Evolutionary conservation across 192 early-diverging fungal genomes (phyloP).

Genomic region (Coemansia sp.): DNA sequence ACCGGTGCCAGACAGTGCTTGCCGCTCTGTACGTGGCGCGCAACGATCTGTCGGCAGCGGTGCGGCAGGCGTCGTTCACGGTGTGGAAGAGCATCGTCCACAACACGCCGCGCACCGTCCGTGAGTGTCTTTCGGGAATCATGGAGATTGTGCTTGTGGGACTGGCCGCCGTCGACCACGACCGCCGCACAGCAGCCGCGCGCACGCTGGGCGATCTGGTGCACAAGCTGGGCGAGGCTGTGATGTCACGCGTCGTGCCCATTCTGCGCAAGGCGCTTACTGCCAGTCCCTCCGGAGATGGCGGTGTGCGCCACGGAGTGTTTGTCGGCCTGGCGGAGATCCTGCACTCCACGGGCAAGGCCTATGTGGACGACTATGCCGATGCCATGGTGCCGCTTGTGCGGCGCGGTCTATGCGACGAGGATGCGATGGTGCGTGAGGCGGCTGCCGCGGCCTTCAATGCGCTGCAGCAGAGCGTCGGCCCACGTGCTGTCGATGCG

Average conservation of each 20-base stretch:
- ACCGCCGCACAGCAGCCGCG: slow-evolving; percentile 83
- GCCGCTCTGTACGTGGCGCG: slow-evolving; percentile 92
- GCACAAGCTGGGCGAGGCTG: slow-evolving; percentile 88
- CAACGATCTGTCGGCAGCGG: slow-evolving; percentile 74
- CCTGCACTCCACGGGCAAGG: slow-evolving; percentile 79
- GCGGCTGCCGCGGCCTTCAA: slow-evolving; percentile 94
- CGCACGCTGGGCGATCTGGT: slow-evolving; percentile 94
- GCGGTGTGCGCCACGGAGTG: slow-evolving; percentile 78
- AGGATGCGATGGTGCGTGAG: slow-evolving; percentile 82
- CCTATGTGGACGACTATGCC: slow-evolving; percentile 81
- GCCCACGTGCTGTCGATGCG: slow-evolving; percentile 90
- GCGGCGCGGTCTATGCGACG: slow-evolving; percentile 81
- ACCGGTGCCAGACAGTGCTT: slow-evolving; percentile 81
- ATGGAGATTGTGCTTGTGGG: slow-evolving; percentile 88
- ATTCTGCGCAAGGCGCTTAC: slow-evolving; percentile 83
- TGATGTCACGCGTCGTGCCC: slow-evolving; percentile 85
- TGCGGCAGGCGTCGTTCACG: slow-evolving; percentile 82
- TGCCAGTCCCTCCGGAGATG: slow-evolving; percentile 3
- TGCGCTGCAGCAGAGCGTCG: slow-evolving; percentile 86
- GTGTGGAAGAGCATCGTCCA: slow-evolving; percentile 96
- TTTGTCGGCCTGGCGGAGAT: slow-evolving; percentile 93
- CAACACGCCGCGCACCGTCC: slow-evolving; percentile 96
- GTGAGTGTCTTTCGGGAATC: slow-evolving; percentile 88
- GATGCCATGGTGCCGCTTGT: slow-evolving; percentile 83
- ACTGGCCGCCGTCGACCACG: slow-evolving; percentile 71